These are phyloP conservation scores for Bidens hawaiensis DNA, from an alignment of 140 eudicot genomes.

Conservation along the genomic window DNA sequence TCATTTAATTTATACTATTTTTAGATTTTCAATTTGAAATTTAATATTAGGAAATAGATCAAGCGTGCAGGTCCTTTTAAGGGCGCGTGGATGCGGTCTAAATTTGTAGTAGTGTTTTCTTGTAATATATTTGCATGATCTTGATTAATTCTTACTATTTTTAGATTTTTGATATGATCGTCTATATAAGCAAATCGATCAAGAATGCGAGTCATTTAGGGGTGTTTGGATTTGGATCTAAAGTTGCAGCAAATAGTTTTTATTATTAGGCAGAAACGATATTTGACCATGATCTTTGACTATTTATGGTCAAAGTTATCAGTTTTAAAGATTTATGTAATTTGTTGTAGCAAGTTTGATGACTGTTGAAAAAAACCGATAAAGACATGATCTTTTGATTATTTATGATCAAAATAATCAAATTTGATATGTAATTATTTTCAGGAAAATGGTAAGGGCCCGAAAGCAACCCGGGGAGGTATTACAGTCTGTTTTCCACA, in stretches of 20 bases:
- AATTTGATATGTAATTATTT: background rate
- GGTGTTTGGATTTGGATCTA: background rate
- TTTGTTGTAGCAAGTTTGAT: background rate
- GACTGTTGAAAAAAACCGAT: background rate
- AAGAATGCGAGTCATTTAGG: too few relatives aligned
- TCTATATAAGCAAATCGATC: too few relatives aligned
- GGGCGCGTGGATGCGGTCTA: too few relatives aligned
- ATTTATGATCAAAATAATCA: background rate
- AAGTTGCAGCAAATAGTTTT: background rate
- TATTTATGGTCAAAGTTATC: background rate
- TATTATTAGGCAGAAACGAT: background rate
- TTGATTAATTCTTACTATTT: too few relatives aligned
- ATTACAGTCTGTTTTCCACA: slow-evolving; percentile 94
- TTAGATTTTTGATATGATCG: too few relatives aligned
- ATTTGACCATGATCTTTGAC: background rate
- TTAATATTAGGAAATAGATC: background rate
- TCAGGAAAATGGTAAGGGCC: slow-evolving; percentile 70
- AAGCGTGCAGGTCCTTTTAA: background rate
- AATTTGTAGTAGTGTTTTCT: too few relatives aligned
- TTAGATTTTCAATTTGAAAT: background rate
- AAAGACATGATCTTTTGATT: background rate
- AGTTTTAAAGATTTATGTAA: background rate
- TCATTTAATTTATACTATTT: slow-evolving; percentile 13
- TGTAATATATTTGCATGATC: too few relatives aligned
- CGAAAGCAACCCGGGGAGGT: slow-evolving; percentile 77